Percentiles rank a stretch among this genome's conserved stretches.
phyloP scores from a whole-genome alignment of 768 basidiomycete genomes.

The Termitomyces sp. region DNA sequence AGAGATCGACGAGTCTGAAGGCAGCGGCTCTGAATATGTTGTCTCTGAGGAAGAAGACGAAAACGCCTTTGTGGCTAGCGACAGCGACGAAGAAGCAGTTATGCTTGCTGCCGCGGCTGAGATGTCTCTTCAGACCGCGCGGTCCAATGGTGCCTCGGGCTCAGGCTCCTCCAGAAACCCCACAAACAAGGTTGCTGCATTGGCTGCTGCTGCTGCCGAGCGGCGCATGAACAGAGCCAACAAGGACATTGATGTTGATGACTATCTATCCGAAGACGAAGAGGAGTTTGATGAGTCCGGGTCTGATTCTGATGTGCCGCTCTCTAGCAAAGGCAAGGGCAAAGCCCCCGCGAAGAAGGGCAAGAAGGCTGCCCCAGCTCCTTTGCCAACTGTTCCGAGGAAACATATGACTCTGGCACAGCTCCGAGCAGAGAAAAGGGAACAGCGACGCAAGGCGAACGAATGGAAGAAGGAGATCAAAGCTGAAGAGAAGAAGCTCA shows the following conservation, averaged over 20 bases:
- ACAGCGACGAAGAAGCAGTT: conserved; percentile 42
- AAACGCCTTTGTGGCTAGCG: conserved; percentile 27
- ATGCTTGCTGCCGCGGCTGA: conserved; percentile 60
- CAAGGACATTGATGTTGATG: conserved; percentile 31
- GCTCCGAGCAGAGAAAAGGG: conserved; percentile 26
- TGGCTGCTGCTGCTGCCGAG: conserved; percentile 55
- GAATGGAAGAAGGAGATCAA: conserved; percentile 30
- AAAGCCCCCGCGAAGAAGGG: conserved; percentile 31
- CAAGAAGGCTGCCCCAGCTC: conserved; percentile 17
- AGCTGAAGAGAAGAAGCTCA: conserved; percentile 49
- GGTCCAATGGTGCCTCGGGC: conserved; percentile 33
- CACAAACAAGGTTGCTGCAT: conserved; percentile 38
- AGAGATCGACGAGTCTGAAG: conserved; percentile 48
- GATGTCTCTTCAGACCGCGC: conserved; percentile 42
- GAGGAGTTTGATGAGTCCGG: conserved; percentile 24
- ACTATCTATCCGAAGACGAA: conserved; percentile 25
- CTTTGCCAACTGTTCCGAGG: conserved; percentile 11
- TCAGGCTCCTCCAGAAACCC: conserved; percentile 33
- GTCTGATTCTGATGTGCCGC: conserved; percentile 27
- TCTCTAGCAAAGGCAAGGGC: conserved; percentile 32
- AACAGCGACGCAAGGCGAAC: conserved; percentile 25
- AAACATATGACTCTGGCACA: conserved; percentile 35
- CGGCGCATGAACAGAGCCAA: conserved; percentile 40
- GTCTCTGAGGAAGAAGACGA: conserved; percentile 40
- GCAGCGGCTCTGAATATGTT: conserved; percentile 63